phyloP scores from a whole-genome alignment of 192 early-diverging fungal species.

The Lobosporangium transversale region DNA sequence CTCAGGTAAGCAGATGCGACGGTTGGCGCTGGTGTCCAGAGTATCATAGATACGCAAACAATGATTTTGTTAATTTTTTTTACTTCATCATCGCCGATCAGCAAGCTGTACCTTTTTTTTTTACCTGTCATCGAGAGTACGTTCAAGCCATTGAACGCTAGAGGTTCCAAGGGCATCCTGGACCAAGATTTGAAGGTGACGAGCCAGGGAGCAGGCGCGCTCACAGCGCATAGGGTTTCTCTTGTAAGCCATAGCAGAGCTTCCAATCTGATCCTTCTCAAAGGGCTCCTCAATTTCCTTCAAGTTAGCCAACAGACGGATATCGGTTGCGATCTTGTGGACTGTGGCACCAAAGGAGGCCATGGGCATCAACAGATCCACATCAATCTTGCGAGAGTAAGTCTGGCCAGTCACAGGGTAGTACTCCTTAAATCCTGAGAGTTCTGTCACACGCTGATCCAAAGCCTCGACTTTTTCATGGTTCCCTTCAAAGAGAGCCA shows the following conservation, averaged over 20 bases:
- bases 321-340: conserved; percentile 97
- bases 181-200: conserved; percentile 93
- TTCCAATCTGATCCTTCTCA: conserved; percentile 99
- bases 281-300: conserved; percentile 99
- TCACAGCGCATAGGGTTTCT: conserved; percentile 99
- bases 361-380: conserved; percentile 87
- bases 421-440: conserved; percentile 83
- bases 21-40: conserved; percentile 75
- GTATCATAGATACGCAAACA: no score
- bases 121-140: conserved; percentile 94
- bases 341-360: conserved; percentile 94
- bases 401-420: conserved; percentile 98
- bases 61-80: neutral
- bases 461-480: conserved; percentile 93
- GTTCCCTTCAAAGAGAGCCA: conserved; percentile 94
- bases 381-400: conserved; percentile 97
- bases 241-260: conserved; percentile 99
- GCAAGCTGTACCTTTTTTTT: no score
- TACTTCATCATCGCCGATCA: no score
- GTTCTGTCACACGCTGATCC: conserved; percentile 89
- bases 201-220: conserved; percentile 93
- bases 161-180: conserved; percentile 90
- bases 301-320: conserved; percentile 93
- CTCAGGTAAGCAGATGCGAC: conserved; percentile 94
- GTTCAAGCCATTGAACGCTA: conserved; percentile 96